Evolutionary conservation across 495 filamentous ascomycete species (phyloP).

Genomic region (Penicillium samsonianum): DNA sequence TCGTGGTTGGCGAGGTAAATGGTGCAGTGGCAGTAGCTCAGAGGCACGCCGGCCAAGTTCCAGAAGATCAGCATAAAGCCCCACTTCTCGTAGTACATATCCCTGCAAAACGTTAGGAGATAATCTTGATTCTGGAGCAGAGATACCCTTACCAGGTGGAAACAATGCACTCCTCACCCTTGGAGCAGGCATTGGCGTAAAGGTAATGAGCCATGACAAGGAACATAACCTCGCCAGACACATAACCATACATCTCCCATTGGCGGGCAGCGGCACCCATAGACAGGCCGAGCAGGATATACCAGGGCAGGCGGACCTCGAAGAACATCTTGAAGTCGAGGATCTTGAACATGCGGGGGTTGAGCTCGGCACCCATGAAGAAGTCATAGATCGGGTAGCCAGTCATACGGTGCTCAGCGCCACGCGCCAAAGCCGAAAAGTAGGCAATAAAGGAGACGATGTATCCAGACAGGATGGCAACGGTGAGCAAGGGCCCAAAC

Average conservation of each 20-base stretch:
- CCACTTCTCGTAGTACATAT: slow-evolving; percentile 99
- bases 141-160: slow-evolving; percentile 71
- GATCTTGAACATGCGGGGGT: slow-evolving; percentile 90
- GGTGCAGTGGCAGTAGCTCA: slow-evolving; percentile 96
- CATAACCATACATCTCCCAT: slow-evolving; percentile 87
- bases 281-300: slow-evolving; percentile 80
- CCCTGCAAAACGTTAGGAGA: slow-evolving; percentile 45
- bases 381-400: slow-evolving; percentile 93
- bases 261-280: slow-evolving; percentile 79
- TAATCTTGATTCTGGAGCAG: not conserved
- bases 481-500: slow-evolving; percentile 86
- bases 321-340: slow-evolving; percentile 99
- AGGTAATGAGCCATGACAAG: slow-evolving; percentile 90
- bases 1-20: slow-evolving; percentile 90
- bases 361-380: slow-evolving; percentile 98
- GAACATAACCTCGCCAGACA: slow-evolving; percentile 86
- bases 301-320: slow-evolving; percentile 97
- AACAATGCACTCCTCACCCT: slow-evolving; percentile 93
- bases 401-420: slow-evolving; percentile 87
- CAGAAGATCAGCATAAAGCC: slow-evolving; percentile 99
- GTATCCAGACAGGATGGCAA: slow-evolving; percentile 88
- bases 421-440: slow-evolving; percentile 75
- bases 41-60: slow-evolving; percentile 94
- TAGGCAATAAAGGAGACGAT: slow-evolving; percentile 80
- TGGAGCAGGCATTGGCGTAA: slow-evolving; percentile 95